Percentiles rank a stretch among this genome's conserved stretches.
Conservation (phyloP, 192 early-diverging fungal species). For the Phycomyces blakesleeanus region DNA sequence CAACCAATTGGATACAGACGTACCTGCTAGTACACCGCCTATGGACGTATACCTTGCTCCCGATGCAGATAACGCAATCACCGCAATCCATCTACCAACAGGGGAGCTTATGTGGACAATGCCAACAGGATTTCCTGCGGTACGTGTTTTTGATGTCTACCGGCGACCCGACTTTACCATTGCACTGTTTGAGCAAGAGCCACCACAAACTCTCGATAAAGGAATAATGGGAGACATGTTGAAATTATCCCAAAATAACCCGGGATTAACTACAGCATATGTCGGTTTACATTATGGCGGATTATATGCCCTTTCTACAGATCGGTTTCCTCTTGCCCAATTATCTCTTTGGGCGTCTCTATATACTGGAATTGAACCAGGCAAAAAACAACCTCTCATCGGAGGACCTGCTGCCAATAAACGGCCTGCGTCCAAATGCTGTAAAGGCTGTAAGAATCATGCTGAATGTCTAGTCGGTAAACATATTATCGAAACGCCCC, state of each 20-base stretch:
- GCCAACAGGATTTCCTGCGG: constrained; percentile 49
- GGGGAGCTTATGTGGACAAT: constrained; percentile 49
- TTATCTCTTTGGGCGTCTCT: constrained; percentile 37
- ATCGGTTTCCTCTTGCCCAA: constrained; percentile 62
- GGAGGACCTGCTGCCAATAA: constrained; percentile 10
- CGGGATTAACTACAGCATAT: constrained; percentile 47
- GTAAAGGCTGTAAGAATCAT: constrained; percentile 22
- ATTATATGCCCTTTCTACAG: constrained; percentile 63
- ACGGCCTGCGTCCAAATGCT: constrained; percentile 7
- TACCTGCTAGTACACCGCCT: constrained; percentile 17
- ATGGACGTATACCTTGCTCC: constrained; percentile 37
- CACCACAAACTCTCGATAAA: constrained; percentile 11
- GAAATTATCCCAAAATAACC: constrained; percentile 28
- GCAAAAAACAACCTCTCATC: constrained; percentile 9
- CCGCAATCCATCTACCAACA: constrained; percentile 28
- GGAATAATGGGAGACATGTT: constrained; percentile 29
- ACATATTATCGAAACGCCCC: constrained; percentile 26
- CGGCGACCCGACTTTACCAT: constrained; percentile 25
- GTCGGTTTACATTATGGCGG: constrained; percentile 61
- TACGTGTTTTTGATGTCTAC: constrained; percentile 55
- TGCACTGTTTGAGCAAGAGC: constrained; percentile 27
- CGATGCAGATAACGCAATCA: constrained; percentile 26
- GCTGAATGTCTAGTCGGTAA: constrained; percentile 46
- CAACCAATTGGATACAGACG: constrained; percentile 27
- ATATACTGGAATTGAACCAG: constrained; percentile 20